Percentiles rank a stretch among this genome's conserved stretches.
phyloP scores from a whole-genome alignment of 2,329 filamentous ascomycete species.

The Cercospora sojina region DNA sequence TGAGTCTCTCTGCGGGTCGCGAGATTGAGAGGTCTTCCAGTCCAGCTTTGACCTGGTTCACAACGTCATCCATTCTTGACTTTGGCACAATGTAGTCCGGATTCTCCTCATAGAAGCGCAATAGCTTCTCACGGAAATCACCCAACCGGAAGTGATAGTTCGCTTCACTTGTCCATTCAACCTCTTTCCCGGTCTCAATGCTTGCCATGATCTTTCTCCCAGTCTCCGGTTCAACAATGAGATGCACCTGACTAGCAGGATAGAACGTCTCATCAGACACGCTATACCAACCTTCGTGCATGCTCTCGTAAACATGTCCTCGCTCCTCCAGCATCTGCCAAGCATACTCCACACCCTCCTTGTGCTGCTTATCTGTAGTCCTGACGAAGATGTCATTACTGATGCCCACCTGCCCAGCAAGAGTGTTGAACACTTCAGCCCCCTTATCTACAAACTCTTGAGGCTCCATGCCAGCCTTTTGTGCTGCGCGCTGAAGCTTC shows the following conservation, averaged over 20 bases:
- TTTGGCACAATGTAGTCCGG: conserved; percentile 73
- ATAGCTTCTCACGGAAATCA: conserved; percentile 72
- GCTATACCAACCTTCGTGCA: conserved; percentile 82
- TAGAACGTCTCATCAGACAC: conserved; percentile 97
- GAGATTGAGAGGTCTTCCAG: conserved; percentile 89
- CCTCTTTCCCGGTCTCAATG: conserved; percentile 83
- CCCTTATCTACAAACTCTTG: conserved; percentile 88
- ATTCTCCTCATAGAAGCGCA: conserved; percentile 76
- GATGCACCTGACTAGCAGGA: conserved; percentile 70
- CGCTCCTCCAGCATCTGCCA: conserved; percentile 75
- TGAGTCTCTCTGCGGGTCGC: conserved; percentile 71
- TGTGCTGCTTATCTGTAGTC: conserved; percentile 81
- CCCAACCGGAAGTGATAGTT: conserved; percentile 96
- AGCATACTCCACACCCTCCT: conserved; percentile 81
- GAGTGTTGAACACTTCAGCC: conserved; percentile 71
- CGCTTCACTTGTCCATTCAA: conserved; percentile 89
- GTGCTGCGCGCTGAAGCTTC: conserved; percentile 89
- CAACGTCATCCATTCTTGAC: conserved; percentile 73
- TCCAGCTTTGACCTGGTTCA: conserved; percentile 71
- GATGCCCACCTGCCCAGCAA: conserved; percentile 69
- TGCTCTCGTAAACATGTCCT: conserved; percentile 26
- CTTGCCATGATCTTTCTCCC: conserved; percentile 75
- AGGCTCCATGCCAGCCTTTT: conserved; percentile 66
- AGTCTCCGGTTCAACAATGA: conserved; percentile 72
- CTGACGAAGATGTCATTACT: conserved; percentile 85